phyloP scores from a whole-genome alignment of 805 yeast species.

The Vanderwaltozyma verrucispora region DNA sequence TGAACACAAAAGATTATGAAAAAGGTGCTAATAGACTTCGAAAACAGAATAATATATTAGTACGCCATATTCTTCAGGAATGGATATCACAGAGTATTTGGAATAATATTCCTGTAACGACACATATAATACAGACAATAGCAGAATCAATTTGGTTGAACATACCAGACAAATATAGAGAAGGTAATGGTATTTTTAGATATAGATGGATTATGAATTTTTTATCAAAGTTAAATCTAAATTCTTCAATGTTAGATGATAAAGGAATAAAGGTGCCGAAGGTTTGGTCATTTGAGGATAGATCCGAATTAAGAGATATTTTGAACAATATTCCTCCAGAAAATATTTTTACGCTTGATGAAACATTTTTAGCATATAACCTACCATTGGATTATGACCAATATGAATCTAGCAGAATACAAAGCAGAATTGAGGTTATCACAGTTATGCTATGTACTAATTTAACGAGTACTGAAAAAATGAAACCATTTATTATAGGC shows the following conservation, averaged over 20 bases:
- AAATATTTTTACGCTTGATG: conserved; percentile 51
- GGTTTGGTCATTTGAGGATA: conserved; percentile 55
- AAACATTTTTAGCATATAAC: conserved; percentile 50
- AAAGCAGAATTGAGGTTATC: conserved; percentile 32
- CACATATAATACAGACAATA: conserved; percentile 52
- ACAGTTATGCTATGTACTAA: conserved; percentile 56
- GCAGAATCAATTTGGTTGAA: conserved; percentile 56
- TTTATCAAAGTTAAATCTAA: conserved; percentile 39
- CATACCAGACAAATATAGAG: conserved; percentile 39
- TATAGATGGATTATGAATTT: conserved; percentile 49
- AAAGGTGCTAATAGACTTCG: conserved; percentile 37
- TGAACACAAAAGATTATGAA: conserved; percentile 36
- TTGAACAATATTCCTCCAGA: conserved; percentile 37
- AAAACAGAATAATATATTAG: conserved; percentile 43
- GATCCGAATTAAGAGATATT: conserved; percentile 36
- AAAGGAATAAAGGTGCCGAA: conserved; percentile 38
- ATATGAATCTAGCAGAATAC: conserved; percentile 30
- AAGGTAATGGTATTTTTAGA: conserved; percentile 53
- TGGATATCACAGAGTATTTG: conserved; percentile 61
- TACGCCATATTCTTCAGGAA: conserved; percentile 51
- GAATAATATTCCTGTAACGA: conserved; percentile 55
- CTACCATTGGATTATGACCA: conserved; percentile 51
- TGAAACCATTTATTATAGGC: conserved; percentile 52
- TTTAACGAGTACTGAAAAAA: conserved; percentile 50
- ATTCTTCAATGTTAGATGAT: conserved; percentile 35